Evolutionary conservation across 2,329 filamentous ascomycete genomes (phyloP).

Genomic region (Chalaropsis thielavioides): DNA sequence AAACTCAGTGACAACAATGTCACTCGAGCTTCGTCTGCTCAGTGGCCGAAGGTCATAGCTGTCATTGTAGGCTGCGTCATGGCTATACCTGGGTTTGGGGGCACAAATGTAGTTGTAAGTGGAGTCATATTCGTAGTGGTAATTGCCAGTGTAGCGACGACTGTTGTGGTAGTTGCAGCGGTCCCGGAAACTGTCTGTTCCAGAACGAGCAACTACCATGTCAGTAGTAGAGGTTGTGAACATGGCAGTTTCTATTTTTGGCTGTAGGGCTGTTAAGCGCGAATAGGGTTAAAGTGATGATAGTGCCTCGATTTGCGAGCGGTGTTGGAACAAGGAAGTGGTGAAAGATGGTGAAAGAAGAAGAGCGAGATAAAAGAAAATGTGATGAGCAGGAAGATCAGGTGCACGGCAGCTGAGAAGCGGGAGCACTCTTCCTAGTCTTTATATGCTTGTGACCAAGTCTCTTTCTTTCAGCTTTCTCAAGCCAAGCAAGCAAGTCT

Average conservation of each 20-base stretch:
- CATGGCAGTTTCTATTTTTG: background rate
- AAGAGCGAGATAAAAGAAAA: background rate
- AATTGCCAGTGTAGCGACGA: background rate
- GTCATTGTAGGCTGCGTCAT: too few relatives aligned
- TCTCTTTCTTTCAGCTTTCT: background rate
- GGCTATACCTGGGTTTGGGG: background rate
- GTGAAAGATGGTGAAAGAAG: background rate
- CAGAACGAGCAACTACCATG: background rate
- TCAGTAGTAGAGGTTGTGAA: background rate
- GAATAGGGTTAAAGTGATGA: background rate
- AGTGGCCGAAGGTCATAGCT: background rate
- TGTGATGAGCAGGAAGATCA: background rate
- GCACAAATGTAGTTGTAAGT: background rate
- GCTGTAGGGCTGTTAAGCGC: background rate
- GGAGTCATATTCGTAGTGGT: background rate
- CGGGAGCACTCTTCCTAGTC: background rate
- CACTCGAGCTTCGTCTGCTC: background rate
- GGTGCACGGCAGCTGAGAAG: too few relatives aligned
- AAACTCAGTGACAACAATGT: constrained; percentile 3
- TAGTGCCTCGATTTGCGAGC: background rate
- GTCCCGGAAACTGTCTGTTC: background rate
- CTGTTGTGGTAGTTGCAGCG: background rate
- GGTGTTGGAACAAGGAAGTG: background rate
- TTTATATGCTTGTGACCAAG: background rate
- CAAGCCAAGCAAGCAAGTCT: background rate